Conservation (phyloP, 1,284 basidiomycete genomes). For the Leccinum fallax region DNA sequence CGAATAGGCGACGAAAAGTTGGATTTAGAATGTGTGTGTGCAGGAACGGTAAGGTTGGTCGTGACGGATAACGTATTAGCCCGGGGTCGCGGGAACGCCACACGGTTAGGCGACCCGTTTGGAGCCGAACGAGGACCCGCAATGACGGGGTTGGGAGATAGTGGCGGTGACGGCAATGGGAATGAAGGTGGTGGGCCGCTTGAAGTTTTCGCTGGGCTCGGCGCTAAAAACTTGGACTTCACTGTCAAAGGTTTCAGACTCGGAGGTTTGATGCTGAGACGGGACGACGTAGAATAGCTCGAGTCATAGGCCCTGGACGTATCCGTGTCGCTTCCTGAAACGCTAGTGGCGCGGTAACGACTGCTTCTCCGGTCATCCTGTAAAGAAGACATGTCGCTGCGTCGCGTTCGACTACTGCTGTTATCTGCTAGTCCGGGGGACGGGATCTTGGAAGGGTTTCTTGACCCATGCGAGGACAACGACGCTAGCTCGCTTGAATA, state of each 20-base stretch:
- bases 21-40: slow-evolving; percentile 5
- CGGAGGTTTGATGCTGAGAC: slow-evolving; percentile 14
- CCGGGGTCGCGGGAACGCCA: slow-evolving; percentile 31
- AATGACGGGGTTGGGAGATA: slow-evolving; percentile 8
- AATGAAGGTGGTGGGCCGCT: slow-evolving; percentile 33
- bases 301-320: slow-evolving; percentile 28
- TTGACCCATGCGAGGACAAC: slow-evolving; percentile 29
- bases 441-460: slow-evolving; percentile 15
- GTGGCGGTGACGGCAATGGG: slow-evolving; percentile 32
- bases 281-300: slow-evolving; percentile 8
- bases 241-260: slow-evolving; percentile 17
- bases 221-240: slow-evolving; percentile 19
- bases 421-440: slow-evolving; percentile 18
- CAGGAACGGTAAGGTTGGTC: slow-evolving; percentile 29
- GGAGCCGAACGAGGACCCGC: slow-evolving; percentile 20
- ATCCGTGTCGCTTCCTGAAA: slow-evolving; percentile 36
- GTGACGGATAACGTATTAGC: slow-evolving; percentile 35
- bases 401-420: slow-evolving; percentile 1
- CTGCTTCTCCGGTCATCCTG: slow-evolving; percentile 22
- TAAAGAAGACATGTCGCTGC: slow-evolving; percentile 20
- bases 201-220: slow-evolving; percentile 15
- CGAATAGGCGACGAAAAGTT: slow-evolving; percentile 13
- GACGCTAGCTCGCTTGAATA: slow-evolving; percentile 27
- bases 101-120: slow-evolving; percentile 23
- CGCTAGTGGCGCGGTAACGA: slow-evolving; percentile 24